Evolutionary conservation across 225 moss, liverwort and hornwort genomes (phyloP), one percentile per base, ranked within the genome.

Genomic region (Polytrichum commune): DNA sequence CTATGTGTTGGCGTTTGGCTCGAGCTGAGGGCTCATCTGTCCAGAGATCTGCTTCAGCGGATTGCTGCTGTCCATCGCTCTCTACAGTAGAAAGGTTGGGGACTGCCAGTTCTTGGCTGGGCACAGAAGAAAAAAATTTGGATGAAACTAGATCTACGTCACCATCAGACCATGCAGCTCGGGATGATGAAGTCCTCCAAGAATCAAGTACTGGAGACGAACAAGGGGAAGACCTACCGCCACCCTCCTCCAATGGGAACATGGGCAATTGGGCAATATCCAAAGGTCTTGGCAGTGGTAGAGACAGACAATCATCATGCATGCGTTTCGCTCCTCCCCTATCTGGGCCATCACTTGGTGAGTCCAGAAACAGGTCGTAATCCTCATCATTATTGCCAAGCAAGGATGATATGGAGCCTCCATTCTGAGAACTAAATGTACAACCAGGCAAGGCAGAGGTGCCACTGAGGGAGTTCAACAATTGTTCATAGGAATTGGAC

Each of bases 251-350:
- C 19, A 69, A 53, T 32, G 84, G 84, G 81, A 86, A 86, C 61
- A 83, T 68, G 33, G 86, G 84, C 53, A 82, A 74, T 62, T 79
- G 75, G 78, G 86, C 81, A 23, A 73, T 82, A 75, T 86, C 84
- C 38, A 86, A 55, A 23, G 81, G 86, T 64, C 78, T 86, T 35
- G 83, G 79, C 13, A 73, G 26, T 33, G 86, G 76, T 8, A 84
- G 46, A 69, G 79, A 79, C 28, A 84, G 74, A 53, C 84, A 83
- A 53, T 77, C 79, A 8, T 76, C 83, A 65, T 90, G 74, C 58
- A 81, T 79, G 64, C 86, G 83, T 66, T 84, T 84, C 4, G 53
- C 46, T 26, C 8, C 46, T 27, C 62, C 62, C 62, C 71, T 62
- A 23, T 61, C 71, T 46, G n/a, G 10, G 24, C 38, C 60, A 25